A percentile compares a stretch with the other conserved stretches of the same genome.
These are phyloP conservation scores for Alternaria ethzedia DNA, from an alignment of 2,329 filamentous ascomycete genomes.

Conservation along the genomic window DNA sequence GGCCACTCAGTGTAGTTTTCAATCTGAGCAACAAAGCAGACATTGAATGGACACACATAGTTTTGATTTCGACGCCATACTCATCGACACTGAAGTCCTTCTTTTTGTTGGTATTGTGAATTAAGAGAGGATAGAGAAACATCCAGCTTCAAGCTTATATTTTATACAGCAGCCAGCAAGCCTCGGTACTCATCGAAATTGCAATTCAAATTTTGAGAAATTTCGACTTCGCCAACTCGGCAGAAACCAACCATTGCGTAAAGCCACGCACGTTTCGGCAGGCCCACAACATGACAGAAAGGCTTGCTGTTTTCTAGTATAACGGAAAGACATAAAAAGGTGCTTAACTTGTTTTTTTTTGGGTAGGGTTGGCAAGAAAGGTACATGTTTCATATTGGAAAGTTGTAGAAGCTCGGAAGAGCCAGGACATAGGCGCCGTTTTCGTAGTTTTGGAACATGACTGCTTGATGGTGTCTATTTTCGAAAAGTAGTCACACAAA, in stretches of 20 bases:
- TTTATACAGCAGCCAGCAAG: neutral
- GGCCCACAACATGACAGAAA: neutral
- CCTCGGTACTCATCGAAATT: neutral
- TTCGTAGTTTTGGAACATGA: too few relatives aligned
- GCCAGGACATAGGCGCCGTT: too few relatives aligned
- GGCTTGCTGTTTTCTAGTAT: fast-evolving
- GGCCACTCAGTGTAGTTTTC: too few relatives aligned
- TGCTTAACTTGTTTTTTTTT: neutral
- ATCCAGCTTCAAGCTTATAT: fast-evolving
- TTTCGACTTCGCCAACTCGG: neutral
- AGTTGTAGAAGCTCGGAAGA: neutral
- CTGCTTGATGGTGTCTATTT: too few relatives aligned
- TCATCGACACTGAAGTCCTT: too few relatives aligned
- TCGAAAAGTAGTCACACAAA: neutral
- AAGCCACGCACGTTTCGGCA: neutral
- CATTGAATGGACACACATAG: fast-evolving
- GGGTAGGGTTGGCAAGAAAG: neutral
- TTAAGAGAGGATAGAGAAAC: neutral
- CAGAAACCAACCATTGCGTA: neutral
- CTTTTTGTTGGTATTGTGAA: neutral
- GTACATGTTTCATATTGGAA: neutral
- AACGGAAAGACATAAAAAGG: neutral
- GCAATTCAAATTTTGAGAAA: neutral
- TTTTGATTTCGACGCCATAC: neutral
- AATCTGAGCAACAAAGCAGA: neutral